phyloP scores from a whole-genome alignment of 1,284 basidiomycete genomes.

The Meripilus lineatus region DNA sequence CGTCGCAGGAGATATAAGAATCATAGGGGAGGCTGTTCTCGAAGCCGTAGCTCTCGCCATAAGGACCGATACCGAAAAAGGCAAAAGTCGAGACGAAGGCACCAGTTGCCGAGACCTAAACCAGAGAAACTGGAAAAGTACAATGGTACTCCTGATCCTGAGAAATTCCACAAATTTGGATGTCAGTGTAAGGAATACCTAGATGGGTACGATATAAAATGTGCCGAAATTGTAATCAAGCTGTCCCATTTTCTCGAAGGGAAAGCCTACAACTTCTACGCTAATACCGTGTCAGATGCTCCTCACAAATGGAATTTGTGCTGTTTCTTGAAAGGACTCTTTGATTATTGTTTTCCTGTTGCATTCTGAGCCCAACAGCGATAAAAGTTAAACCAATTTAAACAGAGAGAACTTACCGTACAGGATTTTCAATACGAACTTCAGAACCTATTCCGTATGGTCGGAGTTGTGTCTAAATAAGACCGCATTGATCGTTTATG shows the following conservation, averaged over 20 bases:
- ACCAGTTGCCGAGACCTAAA: conserved; percentile 3
- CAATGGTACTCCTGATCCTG: conserved; percentile 10
- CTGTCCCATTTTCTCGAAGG: conserved; percentile 23
- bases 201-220: conserved; percentile 2
- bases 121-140: conserved; percentile 15
- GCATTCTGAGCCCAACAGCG: conserved; percentile 27
- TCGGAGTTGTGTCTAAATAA: no score
- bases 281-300: conserved; percentile 23
- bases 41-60: not conserved
- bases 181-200: conserved; percentile 8
- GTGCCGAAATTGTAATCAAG: not conserved
- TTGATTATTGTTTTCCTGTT: conserved; percentile 40
- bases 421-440: conserved; percentile 27
- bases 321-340: conserved; percentile 32
- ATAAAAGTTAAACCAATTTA: conserved; percentile 9
- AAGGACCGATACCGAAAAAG: not conserved
- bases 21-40: not conserved
- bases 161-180: no score
- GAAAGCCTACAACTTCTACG: conserved; percentile 35
- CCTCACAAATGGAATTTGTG: conserved; percentile 17
- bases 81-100: not conserved
- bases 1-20: not conserved
- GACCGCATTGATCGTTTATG: conserved; percentile 30
- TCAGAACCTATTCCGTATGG: no score
- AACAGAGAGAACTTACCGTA: conserved; percentile 15